Conservation (phyloP, 352 stramenopile species). For the Phytophthora tubulina region DNA sequence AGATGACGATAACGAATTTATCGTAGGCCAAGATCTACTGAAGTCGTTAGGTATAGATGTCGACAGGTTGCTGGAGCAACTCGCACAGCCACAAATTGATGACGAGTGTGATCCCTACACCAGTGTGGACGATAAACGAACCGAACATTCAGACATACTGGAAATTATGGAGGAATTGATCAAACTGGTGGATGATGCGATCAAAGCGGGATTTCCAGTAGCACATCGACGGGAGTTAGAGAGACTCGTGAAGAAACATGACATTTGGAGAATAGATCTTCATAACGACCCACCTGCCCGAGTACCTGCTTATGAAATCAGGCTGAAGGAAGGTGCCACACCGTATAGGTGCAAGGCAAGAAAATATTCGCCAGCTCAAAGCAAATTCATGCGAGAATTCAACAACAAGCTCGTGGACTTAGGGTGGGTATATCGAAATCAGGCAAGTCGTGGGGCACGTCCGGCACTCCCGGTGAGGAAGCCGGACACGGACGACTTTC, state of each 20-base stretch:
- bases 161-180: constrained; percentile 6
- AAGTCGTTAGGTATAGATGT: constrained; percentile 14
- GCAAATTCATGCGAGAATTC: constrained; percentile 16
- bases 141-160: neutral
- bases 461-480: constrained; percentile 3
- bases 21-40: constrained; percentile 9
- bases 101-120: constrained; percentile 9
- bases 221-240: neutral
- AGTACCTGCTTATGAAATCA: constrained; percentile 12
- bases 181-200: constrained; percentile 4
- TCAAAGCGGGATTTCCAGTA: neutral
- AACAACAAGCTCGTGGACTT: constrained; percentile 4
- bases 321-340: constrained; percentile 1
- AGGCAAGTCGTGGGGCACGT: neutral
- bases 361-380: constrained; percentile 13
- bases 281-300: constrained; percentile 6
- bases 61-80: constrained; percentile 7
- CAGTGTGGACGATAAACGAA: neutral
- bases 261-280: constrained; percentile 18
- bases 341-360: constrained; percentile 15
- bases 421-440: constrained; percentile 10
- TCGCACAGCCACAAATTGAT: constrained; percentile 2
- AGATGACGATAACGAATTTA: constrained; percentile 18
- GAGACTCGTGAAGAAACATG: neutral
- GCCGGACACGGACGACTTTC: neutral